A percentile compares a stretch with the other conserved stretches of the same genome.
Evolutionary conservation across 1,139 yeast genomes (phyloP).

Genomic region (Suhomyces atakaporum): DNA sequence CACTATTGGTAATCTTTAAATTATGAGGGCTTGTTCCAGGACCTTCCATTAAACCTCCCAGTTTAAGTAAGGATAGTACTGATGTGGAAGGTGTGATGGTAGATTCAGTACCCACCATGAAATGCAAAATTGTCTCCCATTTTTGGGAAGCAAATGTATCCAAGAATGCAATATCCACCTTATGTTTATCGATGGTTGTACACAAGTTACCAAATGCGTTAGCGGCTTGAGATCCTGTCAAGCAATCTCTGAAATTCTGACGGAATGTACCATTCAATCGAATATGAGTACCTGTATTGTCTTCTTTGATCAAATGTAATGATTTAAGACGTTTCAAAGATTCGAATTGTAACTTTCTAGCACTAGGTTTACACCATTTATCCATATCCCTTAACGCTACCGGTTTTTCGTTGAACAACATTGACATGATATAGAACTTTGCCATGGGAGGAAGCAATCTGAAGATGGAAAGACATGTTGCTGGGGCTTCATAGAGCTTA

Average conservation of each 20-base stretch:
- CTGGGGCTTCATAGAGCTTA: conserved; percentile 76
- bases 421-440: conserved; percentile 82
- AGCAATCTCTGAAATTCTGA: conserved; percentile 73
- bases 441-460: conserved; percentile 87
- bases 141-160: conserved; percentile 80
- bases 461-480: conserved; percentile 90
- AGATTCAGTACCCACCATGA: conserved; percentile 91
- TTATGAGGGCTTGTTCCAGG: conserved; percentile 35
- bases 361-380: conserved; percentile 68
- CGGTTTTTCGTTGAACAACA: conserved; percentile 80
- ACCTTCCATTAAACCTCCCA: conserved; percentile 85
- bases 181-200: conserved; percentile 37
- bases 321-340: conserved; percentile 77
- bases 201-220: conserved; percentile 49
- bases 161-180: conserved; percentile 63
- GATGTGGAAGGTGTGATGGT: conserved; percentile 66
- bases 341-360: conserved; percentile 62
- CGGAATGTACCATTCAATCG: conserved; percentile 75
- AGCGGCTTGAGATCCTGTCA: conserved; percentile 70
- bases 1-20: conserved; percentile 80
- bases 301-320: conserved; percentile 73
- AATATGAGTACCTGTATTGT: conserved; percentile 52
- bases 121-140: conserved; percentile 96
- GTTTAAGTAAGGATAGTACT: conserved; percentile 63
- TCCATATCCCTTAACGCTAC: conserved; percentile 68